Conservation (phyloP, 2,329 filamentous ascomycete species). For the Aspergillus novofumigatus region DNA sequence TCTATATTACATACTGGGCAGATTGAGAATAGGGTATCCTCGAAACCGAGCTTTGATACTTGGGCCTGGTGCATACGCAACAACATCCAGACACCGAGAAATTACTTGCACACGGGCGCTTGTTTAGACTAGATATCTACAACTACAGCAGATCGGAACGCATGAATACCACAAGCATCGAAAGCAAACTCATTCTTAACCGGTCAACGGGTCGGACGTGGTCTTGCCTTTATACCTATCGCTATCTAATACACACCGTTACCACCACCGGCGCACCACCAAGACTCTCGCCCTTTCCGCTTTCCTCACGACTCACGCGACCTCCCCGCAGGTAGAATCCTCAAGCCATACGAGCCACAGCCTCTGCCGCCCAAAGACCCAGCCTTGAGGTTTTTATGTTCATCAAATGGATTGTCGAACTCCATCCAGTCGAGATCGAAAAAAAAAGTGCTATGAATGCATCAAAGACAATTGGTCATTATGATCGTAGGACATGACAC, state of each 20-base stretch:
- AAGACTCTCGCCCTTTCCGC: conserved; percentile 4
- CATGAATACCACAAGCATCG: neutral
- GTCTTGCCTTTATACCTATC: neutral
- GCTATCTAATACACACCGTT: neutral
- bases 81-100: too few relatives aligned
- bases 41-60: too few relatives aligned
- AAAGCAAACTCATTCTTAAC: neutral
- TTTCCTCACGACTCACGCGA: conserved; percentile 8
- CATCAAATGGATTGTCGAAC: conserved; percentile 20
- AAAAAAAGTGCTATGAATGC: conserved; percentile 36
- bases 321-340: neutral
- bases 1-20: too few relatives aligned
- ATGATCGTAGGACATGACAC: conserved; percentile 36
- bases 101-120: neutral
- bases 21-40: too few relatives aligned
- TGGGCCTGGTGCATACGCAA: too few relatives aligned
- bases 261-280: conserved; percentile 7
- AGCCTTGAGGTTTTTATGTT: conserved; percentile 14
- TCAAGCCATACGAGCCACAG: conserved; percentile 1
- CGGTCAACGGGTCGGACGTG: neutral
- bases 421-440: conserved; percentile 19
- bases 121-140: neutral
- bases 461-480: conserved; percentile 33
- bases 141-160: neutral
- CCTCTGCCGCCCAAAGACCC: conserved; percentile 4